A percentile compares a stretch with the other conserved stretches of the same genome.
Conservation (phyloP, 495 filamentous ascomycete species). For the Chaetomium fimeti region DNA sequence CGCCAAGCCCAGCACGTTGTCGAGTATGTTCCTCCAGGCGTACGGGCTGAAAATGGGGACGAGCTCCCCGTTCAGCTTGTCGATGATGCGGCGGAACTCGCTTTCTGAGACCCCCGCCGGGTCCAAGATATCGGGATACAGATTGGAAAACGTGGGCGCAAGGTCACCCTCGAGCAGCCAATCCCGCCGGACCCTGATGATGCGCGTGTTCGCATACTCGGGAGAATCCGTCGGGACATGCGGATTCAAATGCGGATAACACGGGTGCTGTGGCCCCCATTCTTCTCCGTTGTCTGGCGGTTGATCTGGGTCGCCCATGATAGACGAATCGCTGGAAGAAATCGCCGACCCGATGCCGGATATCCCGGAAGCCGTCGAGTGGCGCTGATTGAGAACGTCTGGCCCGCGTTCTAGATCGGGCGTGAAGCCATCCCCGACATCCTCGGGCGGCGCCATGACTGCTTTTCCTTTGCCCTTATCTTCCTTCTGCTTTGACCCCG, state of each 20-base stretch:
- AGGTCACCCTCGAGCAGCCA: constrained; percentile 89
- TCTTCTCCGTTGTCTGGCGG: constrained; percentile 55
- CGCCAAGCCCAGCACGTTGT: constrained; percentile 69
- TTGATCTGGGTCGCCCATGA: constrained; percentile 51
- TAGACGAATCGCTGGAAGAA: constrained; percentile 53
- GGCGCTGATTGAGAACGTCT: constrained; percentile 34
- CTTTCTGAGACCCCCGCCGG: constrained; percentile 73
- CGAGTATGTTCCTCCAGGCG: constrained; percentile 65
- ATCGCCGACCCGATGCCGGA: constrained; percentile 51
- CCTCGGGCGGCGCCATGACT: constrained; percentile 40
- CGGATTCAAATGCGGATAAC: constrained; percentile 89
- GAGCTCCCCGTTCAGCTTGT: constrained; percentile 71
- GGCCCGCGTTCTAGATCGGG: constrained; percentile 54
- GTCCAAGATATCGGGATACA: constrained; percentile 93
- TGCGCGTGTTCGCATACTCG: constrained; percentile 72
- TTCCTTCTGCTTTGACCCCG: constrained; percentile 16
- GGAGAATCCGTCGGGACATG: constrained; percentile 76
- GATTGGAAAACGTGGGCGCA: constrained; percentile 88
- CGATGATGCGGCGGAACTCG: constrained; percentile 77
- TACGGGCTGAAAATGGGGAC: constrained; percentile 72
- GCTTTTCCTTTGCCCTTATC: constrained; percentile 49
- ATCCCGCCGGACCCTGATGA: constrained; percentile 87
- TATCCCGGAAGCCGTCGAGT: constrained; percentile 41
- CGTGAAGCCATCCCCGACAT: constrained; percentile 39
- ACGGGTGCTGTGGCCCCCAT: constrained; percentile 89